Conservation (phyloP, 306 rosid species). For the Malus asiatica region DNA sequence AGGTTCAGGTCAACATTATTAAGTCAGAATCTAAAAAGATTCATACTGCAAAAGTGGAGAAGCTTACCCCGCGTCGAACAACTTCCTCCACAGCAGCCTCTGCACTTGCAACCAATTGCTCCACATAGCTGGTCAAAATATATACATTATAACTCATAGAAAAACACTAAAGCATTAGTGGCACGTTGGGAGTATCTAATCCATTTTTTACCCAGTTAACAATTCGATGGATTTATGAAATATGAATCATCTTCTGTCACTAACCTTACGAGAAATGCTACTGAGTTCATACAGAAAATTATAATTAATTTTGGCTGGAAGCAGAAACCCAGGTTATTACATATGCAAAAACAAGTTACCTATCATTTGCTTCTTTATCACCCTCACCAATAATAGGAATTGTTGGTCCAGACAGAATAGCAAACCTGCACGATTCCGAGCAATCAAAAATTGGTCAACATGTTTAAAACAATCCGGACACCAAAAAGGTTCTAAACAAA, state of each 20-base stretch:
- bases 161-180: neutral
- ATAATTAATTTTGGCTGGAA: neutral
- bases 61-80: slow-evolving; percentile 75
- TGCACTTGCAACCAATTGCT: slow-evolving; percentile 90
- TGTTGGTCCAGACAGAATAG: slow-evolving; percentile 91
- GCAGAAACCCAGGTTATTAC: slow-evolving; percentile 6
- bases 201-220: neutral
- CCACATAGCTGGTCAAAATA: slow-evolving; percentile 61
- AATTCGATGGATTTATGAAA: neutral
- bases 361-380: slow-evolving; percentile 87
- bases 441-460: slow-evolving; percentile 25
- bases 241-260: neutral
- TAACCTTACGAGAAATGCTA: neutral
- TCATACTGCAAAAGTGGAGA: slow-evolving; percentile 4
- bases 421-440: slow-evolving; percentile 65
- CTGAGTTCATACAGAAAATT: neutral
- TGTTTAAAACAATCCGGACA: slow-evolving; percentile 5
- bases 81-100: slow-evolving; percentile 98
- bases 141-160: neutral
- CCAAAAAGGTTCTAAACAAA: slow-evolving; percentile 3
- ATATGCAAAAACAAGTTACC: slow-evolving; percentile 36
- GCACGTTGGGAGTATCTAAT: neutral
- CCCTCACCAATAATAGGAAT: slow-evolving; percentile 98
- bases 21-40: neutral
- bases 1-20: slow-evolving; percentile 9